Evolutionary conservation across 1,284 basidiomycete genomes (phyloP), one percentile per base, ranked within the genome.

Genomic region (Neonothopanus nambi): DNA sequence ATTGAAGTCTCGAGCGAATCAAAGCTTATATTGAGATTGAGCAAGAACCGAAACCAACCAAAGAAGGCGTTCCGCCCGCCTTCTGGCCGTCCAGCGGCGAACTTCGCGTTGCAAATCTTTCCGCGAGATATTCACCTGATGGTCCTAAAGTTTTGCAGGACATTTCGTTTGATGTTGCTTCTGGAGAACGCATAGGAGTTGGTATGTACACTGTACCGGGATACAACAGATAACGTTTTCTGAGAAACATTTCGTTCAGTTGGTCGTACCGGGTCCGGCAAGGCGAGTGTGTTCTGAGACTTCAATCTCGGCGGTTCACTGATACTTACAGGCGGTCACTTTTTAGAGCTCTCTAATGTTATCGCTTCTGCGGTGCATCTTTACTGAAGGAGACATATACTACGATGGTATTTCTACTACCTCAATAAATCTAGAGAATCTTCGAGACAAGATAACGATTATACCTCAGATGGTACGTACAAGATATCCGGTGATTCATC

Each of bases 21-120:
- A 79, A 88, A 63, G 80, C 80, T 26, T 93, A 91, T 64, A 67
- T 89, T 38, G 67, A 74, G 11, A 89, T 91, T 52, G 88, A 89
- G 51, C 87, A 91, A 64, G 90, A 93, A 64, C 79, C 80, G 2
- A 72, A 76, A 51, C 63, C 79, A 1, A 76, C 74, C 0, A 64
- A 70, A 20, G 63, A 67, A 9, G 81, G 82, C 6, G 70, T 76
- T 39, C 89, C 89, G 24, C 87, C 90, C 4, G 89, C 89, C 0
- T 83, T 87, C 57, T 92, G 91, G 89, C 91, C 90, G 0, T 77
- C 85, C 0, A 87, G 83, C 35, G 90, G 90, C 4, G 75, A 82
- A 35, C 71, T 92, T 35, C 67, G 70, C 3, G 85, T 90, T 0
- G 81, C 90, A 57, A 76, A 77, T 12, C 69, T 86, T 13, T 80